phyloP scores from a whole-genome alignment of 768 basidiomycete genomes.

The Mycena indigotica region DNA sequence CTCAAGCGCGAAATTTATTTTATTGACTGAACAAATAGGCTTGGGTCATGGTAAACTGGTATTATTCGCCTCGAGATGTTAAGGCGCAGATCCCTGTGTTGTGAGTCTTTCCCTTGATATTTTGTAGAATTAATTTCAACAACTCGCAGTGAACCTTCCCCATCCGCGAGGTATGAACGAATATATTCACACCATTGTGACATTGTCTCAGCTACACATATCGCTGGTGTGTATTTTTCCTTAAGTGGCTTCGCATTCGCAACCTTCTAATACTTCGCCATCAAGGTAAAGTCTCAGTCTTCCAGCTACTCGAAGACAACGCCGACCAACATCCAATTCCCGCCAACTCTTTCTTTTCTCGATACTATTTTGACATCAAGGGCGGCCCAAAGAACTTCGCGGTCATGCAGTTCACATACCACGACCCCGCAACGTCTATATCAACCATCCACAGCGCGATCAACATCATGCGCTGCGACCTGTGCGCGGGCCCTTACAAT shows the following conservation, averaged over 20 bases:
- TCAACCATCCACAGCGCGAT: background rate
- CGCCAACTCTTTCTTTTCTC: slow-evolving; percentile 7
- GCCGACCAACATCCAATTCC: slow-evolving; percentile 8
- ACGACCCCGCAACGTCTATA: background rate
- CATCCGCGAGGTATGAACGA: slow-evolving; percentile 4
- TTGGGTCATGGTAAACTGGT: slow-evolving; percentile 16
- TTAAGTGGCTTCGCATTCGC: background rate
- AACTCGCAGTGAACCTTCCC: background rate
- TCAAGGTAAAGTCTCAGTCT: slow-evolving; percentile 1
- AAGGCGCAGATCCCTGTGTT: slow-evolving; percentile 1
- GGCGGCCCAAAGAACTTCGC: background rate
- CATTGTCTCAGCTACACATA: background rate
- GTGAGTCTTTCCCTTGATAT: background rate
- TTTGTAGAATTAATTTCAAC: background rate
- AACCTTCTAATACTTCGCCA: background rate
- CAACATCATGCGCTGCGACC: background rate
- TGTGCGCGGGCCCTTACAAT: slow-evolving; percentile 8
- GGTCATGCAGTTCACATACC: slow-evolving; percentile 1
- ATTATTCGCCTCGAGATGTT: slow-evolving; percentile 4
- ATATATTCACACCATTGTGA: slow-evolving; percentile 17
- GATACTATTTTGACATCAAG: slow-evolving; percentile 8
- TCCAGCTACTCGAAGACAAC: slow-evolving; percentile 10
- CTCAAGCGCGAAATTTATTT: background rate
- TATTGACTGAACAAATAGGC: slow-evolving; percentile 1
- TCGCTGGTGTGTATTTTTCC: slow-evolving; percentile 3